Conservation (phyloP, 148 eudicot species). For the Cornus florida region DNA sequence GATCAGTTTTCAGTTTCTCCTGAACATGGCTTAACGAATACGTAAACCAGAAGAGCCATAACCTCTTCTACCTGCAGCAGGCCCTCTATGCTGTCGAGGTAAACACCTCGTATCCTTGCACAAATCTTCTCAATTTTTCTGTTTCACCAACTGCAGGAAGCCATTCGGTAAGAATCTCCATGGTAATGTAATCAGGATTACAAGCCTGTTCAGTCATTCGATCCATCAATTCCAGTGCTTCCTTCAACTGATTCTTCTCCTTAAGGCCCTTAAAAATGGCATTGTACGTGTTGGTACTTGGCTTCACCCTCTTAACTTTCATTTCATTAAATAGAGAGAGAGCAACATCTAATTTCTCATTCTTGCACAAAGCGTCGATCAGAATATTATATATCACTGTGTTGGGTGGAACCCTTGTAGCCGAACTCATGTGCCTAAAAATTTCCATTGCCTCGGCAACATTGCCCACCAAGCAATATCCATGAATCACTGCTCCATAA, state of each 20-base stretch:
- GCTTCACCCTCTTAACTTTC: slow-evolving; percentile 58
- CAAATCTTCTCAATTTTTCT: slow-evolving; percentile 56
- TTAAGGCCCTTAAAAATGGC: slow-evolving; percentile 64
- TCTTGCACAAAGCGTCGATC: slow-evolving; percentile 61
- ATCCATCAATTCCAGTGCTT: slow-evolving; percentile 71
- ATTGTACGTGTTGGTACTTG: slow-evolving; percentile 68
- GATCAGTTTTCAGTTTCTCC: neutral
- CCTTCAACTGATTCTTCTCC: slow-evolving; percentile 50
- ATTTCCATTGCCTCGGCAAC: slow-evolving; percentile 59
- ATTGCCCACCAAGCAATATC: slow-evolving; percentile 49
- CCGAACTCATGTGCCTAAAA: slow-evolving; percentile 44
- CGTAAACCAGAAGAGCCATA: neutral
- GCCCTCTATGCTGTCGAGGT: slow-evolving; percentile 19
- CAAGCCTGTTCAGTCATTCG: slow-evolving; percentile 66
- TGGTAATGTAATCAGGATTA: slow-evolving; percentile 70
- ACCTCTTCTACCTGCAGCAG: neutral
- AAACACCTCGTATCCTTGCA: slow-evolving; percentile 44
- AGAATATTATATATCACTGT: slow-evolving; percentile 72
- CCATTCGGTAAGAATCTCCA: slow-evolving; percentile 79
- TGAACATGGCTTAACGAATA: neutral
- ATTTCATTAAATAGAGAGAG: slow-evolving; percentile 66
- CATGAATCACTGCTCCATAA: slow-evolving; percentile 61
- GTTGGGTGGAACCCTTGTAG: slow-evolving; percentile 50
- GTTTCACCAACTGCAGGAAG: slow-evolving; percentile 63
- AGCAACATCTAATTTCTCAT: slow-evolving; percentile 43